These are phyloP conservation scores for Sarocladiaceae sp. DNA, from an alignment of 2,329 filamentous ascomycete genomes.

Conservation along the genomic window DNA sequence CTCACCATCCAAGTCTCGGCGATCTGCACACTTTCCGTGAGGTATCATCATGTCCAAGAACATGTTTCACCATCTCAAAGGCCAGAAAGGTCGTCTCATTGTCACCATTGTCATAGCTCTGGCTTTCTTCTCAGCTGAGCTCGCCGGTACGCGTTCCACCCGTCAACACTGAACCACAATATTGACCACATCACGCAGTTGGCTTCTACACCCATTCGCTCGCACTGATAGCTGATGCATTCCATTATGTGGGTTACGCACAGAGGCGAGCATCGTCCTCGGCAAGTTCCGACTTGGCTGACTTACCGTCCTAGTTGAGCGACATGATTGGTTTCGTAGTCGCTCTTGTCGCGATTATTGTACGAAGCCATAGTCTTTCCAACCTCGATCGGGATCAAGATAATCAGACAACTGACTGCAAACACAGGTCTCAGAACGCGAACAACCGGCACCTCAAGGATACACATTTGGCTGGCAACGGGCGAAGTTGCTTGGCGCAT, in stretches of 20 bases:
- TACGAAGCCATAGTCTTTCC: too few relatives aligned
- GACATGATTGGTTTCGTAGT: constrained; percentile 67
- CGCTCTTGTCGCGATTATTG: constrained; percentile 60
- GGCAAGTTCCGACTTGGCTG: background rate
- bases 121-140: constrained; percentile 47
- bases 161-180: constrained; percentile 5
- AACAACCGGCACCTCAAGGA: constrained; percentile 44
- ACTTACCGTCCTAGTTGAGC: constrained; percentile 48
- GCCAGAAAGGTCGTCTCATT: constrained; percentile 24
- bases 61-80: background rate
- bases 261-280: background rate
- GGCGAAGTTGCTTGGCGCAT: constrained; percentile 68
- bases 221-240: constrained; percentile 71
- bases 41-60: background rate
- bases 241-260: constrained; percentile 60
- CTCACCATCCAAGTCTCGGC: too few relatives aligned
- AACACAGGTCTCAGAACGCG: constrained; percentile 50
- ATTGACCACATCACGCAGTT: constrained; percentile 31
- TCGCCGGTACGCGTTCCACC: constrained; percentile 33
- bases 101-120: constrained; percentile 45
- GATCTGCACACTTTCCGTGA: too few relatives aligned
- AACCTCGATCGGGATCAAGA: too few relatives aligned
- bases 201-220: constrained; percentile 69
- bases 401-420: background rate
- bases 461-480: constrained; percentile 71